Conservation (phyloP, 169 alveolate genomes). For the Cryptosporidium xiaoi region DNA sequence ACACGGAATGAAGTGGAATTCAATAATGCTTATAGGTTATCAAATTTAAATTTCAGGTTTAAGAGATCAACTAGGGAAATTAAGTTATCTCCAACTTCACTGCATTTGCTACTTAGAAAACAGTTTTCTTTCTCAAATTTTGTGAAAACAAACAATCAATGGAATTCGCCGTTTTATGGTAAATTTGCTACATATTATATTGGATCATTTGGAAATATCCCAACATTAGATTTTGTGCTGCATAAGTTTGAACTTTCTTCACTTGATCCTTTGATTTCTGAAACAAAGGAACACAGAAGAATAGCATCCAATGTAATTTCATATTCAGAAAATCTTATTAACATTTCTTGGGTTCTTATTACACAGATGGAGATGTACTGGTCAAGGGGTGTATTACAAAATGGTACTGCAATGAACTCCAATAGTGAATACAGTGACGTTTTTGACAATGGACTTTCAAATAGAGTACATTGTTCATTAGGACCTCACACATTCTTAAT, state of each 20-base stretch:
- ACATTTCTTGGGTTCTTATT: constrained; percentile 7
- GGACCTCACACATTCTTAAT: constrained; percentile 11
- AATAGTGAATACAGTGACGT: background rate
- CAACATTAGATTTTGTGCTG: constrained; percentile 29
- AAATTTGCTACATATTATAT: constrained; percentile 17
- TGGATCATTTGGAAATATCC: constrained; percentile 17
- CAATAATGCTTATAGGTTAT: background rate
- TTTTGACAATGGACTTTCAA: constrained; percentile 35
- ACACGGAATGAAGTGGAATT: background rate
- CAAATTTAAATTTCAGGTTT: constrained; percentile 36
- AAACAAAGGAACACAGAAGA: background rate
- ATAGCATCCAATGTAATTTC: background rate
- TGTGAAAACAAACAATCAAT: background rate
- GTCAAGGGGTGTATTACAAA: constrained; percentile 36
- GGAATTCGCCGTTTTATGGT: constrained; percentile 45
- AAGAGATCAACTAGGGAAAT: constrained; percentile 13
- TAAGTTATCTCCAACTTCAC: constrained; percentile 31
- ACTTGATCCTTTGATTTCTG: background rate
- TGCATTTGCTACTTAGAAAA: constrained; percentile 27
- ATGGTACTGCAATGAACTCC: background rate
- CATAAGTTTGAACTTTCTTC: background rate
- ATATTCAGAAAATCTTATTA: background rate
- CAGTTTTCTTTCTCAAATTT: background rate
- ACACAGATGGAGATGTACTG: constrained; percentile 48
- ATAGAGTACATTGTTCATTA: constrained; percentile 25